Base-by-base conservation (phyloP, 805 yeast species). In the Saturnispora dispora region DNA sequence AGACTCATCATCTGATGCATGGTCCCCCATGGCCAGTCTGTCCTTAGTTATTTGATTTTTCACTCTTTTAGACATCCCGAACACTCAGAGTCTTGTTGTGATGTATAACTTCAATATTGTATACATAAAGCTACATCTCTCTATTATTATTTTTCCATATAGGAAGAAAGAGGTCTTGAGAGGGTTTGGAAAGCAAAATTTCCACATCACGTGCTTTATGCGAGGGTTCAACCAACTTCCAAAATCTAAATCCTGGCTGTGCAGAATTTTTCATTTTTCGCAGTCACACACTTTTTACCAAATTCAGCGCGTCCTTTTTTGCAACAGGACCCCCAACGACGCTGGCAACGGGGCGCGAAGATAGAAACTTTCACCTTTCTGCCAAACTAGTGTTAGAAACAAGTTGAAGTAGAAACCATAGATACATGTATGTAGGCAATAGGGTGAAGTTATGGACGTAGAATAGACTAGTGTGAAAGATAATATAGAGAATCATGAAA, bases 31-130 rank as follows among this genome's bases (percentile, higher is more conserved):
- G 3, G 46, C 53, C 11, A 46, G 50, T 11, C 53, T 57, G n/a
- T 54, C 63, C 56, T 76, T 75, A 0, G 68, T 66, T 46, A 87
- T 70, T 65, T 88, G 95, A 20, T 71, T 66, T 48, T 72, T 88
- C 51, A 74, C 69, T 67, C 96, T 76, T 65, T 88, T 88, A 10
- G 55, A 28, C 57, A 54, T 54, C 17, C 28, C n/a, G n/a, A 32
- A 18, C 20, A 18, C 22, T 5, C n/a, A 15, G 10, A 15, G 3
- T 35, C 9, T 10, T 37, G 7, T 18, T 8, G 9, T 9, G 10
- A n/a, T 37, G 41, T 9, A 4, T 9, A 7, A 25, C 28, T 25
- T 25, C 28, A 7, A 25, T 25, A 25, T 25, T 25, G 10, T 30
- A 30, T 30, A 30, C 13, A 30, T 13, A 30, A 9, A 30, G 15